Conservation (phyloP, 192 early-diverging fungal species). For the Coemansia sp. region DNA sequence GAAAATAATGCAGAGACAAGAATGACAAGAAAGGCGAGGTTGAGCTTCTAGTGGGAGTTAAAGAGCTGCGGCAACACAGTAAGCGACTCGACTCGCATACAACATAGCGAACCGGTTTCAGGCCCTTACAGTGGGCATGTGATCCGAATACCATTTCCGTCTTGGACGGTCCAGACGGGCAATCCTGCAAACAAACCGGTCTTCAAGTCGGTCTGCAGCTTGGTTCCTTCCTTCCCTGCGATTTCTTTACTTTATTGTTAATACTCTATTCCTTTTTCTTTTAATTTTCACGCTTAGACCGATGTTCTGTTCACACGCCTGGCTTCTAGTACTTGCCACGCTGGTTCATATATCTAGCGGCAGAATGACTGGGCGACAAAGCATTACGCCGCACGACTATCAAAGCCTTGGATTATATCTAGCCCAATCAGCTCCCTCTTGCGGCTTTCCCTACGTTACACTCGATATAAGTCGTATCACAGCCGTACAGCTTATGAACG, state of each 20-base stretch:
- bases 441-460: conserved; percentile 58
- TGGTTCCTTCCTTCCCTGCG: neutral
- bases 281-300: neutral
- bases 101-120: neutral
- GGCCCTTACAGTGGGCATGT: neutral
- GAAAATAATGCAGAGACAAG: neutral
- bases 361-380: conserved; percentile 46
- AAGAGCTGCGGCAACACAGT: neutral
- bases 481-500: conserved; percentile 53
- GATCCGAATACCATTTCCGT: neutral
- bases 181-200: neutral
- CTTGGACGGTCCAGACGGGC: neutral
- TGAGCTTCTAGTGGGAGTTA: neutral
- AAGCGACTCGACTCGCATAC: neutral
- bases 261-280: neutral
- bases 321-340: neutral
- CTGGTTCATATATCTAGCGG: neutral
- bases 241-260: neutral
- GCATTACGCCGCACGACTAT: conserved; percentile 59
- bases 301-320: neutral
- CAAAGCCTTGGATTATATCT: conserved; percentile 48
- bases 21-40: neutral
- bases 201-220: neutral
- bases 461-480: conserved; percentile 61
- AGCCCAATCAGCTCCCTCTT: conserved; percentile 55